Evolutionary conservation across 129 eudicot species (phyloP), one percentile per base, ranked within the genome.

Genomic region (Saposhnikovia divaricata): DNA sequence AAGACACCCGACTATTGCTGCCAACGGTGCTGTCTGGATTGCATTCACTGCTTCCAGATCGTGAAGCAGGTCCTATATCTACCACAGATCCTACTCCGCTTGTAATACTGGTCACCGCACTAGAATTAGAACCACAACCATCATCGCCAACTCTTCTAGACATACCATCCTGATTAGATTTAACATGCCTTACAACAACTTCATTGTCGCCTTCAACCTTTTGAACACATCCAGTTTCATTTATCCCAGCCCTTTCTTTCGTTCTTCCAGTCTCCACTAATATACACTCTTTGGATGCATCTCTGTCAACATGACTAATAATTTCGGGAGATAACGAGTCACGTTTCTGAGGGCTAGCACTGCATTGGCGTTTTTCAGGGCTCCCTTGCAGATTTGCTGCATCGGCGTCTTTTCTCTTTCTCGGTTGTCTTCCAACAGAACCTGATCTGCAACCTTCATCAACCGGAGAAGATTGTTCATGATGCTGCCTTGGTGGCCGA

Each of bases 301-400:
- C 78, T 18, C 45, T 80, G 73, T 75, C 69, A 31, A 47, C 37
- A 21, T 76, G 82, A 82, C 81, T 84, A 77, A 87, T 80, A 74
- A 86, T 82, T 19, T 86, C 97, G 5, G 97, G 97, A 16, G 90
- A 88, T 37, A 86, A 80, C 2, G 90, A 87, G 72, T 81, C 86
- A 45, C 82, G 84, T 43, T 84, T 83, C 77, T 72, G 72, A 66
- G 72, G 72, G 72, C 72, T 66, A 4, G 21, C 72, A 28, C 72
- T 31, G 40, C 72, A 66, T 13, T 66, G 72, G 0, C 72, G 40
- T 31, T 66, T 66, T 28, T 28, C 72, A 12, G 40, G 21, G 34
- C 40, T 66, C 21, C 72, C 40, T 66, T 66, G 72, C 72, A 66
- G 21, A 66, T 66, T 66, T 28, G 21, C 40, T 34, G 77, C 89